phyloP scores from a whole-genome alignment of 129 eudicot species.

The Solidago caesia region DNA sequence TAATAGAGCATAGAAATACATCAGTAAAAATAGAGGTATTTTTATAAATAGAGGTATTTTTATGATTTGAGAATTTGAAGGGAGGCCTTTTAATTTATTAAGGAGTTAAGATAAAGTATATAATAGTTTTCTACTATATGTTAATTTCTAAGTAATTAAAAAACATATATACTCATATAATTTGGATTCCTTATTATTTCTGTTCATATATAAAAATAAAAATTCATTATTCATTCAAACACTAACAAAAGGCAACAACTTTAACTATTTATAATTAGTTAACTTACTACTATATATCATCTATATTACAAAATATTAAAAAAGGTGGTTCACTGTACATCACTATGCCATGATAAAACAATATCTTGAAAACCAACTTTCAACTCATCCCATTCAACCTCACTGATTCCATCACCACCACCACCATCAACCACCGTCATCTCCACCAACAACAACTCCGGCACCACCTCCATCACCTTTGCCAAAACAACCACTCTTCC shows the following conservation, averaged over 20 bases:
- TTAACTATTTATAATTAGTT: neutral
- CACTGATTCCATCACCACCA: constrained; percentile 43
- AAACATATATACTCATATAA: too few relatives aligned
- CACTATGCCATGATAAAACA: constrained; percentile 47
- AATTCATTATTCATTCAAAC: too few relatives aligned
- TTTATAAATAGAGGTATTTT: too few relatives aligned
- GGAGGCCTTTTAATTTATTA: too few relatives aligned
- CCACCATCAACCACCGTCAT: constrained; percentile 54
- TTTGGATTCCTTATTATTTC: too few relatives aligned
- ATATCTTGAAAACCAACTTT: constrained; percentile 53
- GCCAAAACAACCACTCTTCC: constrained; percentile 49
- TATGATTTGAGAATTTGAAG: too few relatives aligned
- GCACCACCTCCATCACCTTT: constrained; percentile 56
- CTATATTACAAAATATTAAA: constrained; percentile 1
- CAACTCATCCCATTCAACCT: constrained; percentile 65
- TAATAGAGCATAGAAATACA: too few relatives aligned
- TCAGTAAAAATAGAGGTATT: too few relatives aligned
- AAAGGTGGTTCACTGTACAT: constrained; percentile 36
- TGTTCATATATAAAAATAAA: too few relatives aligned
- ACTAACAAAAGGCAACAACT: constrained; percentile 11
- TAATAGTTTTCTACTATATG: too few relatives aligned
- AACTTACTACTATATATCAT: neutral
- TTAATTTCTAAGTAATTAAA: too few relatives aligned
- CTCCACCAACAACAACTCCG: constrained; percentile 65
- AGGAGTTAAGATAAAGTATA: too few relatives aligned